Base-by-base conservation (phyloP, 139 green algal species). In the Tetratostichococcus sp. region DNA sequence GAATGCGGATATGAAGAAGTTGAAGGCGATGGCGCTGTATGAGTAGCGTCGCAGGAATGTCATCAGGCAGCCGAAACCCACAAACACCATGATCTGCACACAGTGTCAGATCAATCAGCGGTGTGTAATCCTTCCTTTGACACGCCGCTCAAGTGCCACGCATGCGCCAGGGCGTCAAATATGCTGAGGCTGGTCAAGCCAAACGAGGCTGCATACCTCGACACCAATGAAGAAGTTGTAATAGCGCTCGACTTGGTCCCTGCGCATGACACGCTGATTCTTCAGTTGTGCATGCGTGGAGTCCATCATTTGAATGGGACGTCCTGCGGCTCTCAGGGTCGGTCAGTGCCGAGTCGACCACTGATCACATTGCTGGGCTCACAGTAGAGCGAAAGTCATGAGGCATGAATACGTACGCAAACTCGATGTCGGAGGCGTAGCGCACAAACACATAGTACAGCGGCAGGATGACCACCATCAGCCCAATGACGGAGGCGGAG, bases 31-130 rank as follows among this genome's bases (percentile, higher is more conserved):
- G 26, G 88, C 88, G 33, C 76, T 69, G 65, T 84, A 82, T 66
- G 72, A 79, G 81, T 90, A 91, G 32, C 77, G 80, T 17, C 71
- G 57, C 70, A 91, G 71, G 69, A 90, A 91, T 28, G 85, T 91
- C 50, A 62, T 62, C 50, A 62, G 50, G 50, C 50, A 62, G 50
- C 50, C 33, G 4, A 67, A 65, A 50, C 77, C 86, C 2, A 91
- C 43, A 69, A 88, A 91, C 22, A 90, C 78, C 86, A 87, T 88
- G 39, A 88, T 80, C 30, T 65, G 26, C 35, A 82, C 72, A 72
- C 39, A 50, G 39, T 11, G 39, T 50, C 39, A 11, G 8, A 50
- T n/a, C n/a, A n/a, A n/a, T n/a, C n/a, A n/a, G n/a, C n/a, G n/a
- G n/a, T n/a, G n/a, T n/a, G n/a, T n/a, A n/a, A n/a, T n/a, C n/a